phyloP scores from a whole-genome alignment of 305 asterid genomes.

The Rubia peregrina region DNA sequence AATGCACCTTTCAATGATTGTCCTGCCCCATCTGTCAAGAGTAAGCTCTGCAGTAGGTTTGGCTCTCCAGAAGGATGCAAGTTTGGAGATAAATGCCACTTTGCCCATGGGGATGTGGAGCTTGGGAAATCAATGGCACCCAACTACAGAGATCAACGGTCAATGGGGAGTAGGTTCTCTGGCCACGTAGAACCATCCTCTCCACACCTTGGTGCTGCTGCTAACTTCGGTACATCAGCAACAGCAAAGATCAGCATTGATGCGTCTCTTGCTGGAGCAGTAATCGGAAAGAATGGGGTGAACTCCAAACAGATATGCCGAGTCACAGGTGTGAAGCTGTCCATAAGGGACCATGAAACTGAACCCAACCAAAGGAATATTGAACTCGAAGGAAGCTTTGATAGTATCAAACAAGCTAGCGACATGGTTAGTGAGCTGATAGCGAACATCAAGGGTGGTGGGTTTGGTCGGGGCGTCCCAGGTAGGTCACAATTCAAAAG shows the following conservation, averaged over 20 bases:
- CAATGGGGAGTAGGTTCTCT: constrained; percentile 26
- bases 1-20: constrained; percentile 24
- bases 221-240: constrained; percentile 38
- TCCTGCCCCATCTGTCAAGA: constrained; percentile 31
- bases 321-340: constrained; percentile 34
- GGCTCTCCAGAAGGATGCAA: constrained; percentile 43
- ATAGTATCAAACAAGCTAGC: constrained; percentile 40
- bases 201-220: constrained; percentile 21
- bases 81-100: constrained; percentile 44
- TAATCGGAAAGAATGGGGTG: constrained; percentile 42
- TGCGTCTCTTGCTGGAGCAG: constrained; percentile 39
- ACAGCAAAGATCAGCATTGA: constrained; percentile 44
- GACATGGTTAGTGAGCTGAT: constrained; percentile 41
- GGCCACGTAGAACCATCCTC: constrained; percentile 24
- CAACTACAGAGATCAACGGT: constrained; percentile 26
- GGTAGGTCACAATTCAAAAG: constrained; percentile 36
- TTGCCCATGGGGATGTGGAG: constrained; percentile 44
- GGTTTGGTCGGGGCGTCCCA: constrained; percentile 12
- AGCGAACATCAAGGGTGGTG: constrained; percentile 9
- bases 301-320: constrained; percentile 44
- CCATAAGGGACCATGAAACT: constrained; percentile 37
- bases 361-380: constrained; percentile 37
- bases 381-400: constrained; percentile 45
- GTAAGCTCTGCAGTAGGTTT: constrained; percentile 34
- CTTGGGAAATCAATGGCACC: constrained; percentile 28